Conservation (phyloP, 306 rosid genomes). For the Citrullus mucosospermus region DNA sequence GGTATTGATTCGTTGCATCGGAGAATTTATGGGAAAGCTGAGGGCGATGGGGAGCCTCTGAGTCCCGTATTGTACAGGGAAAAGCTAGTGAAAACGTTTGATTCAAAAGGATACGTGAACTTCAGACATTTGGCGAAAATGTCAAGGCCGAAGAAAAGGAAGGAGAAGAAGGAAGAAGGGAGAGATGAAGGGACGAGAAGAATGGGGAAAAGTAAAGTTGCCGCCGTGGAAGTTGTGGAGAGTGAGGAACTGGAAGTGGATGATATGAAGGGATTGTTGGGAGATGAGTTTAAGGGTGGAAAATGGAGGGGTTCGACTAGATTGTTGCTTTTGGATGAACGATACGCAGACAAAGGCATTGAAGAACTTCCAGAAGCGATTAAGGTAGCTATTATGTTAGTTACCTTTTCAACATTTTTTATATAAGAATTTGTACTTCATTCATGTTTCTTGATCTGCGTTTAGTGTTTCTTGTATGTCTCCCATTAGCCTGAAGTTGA, state of each 20-base stretch:
- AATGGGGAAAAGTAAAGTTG: slow-evolving; percentile 21
- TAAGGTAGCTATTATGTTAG: slow-evolving; percentile 41
- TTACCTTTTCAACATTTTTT: slow-evolving; percentile 10
- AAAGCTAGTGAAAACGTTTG: slow-evolving; percentile 49
- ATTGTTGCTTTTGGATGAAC: slow-evolving; percentile 72
- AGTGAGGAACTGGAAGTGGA: slow-evolving; percentile 31
- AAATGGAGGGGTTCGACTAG: slow-evolving; percentile 83
- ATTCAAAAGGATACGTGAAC: slow-evolving; percentile 55
- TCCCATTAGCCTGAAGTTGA: background rate
- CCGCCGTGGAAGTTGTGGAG: slow-evolving; percentile 59
- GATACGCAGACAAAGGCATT: slow-evolving; percentile 22
- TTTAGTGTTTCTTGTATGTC: background rate
- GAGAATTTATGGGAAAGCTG: slow-evolving; percentile 45
- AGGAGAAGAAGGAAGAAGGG: slow-evolving; percentile 13
- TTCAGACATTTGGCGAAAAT: slow-evolving; percentile 72
- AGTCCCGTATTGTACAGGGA: slow-evolving; percentile 70
- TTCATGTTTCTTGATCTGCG: background rate
- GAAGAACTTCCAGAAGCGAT: slow-evolving; percentile 79
- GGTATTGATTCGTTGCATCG: slow-evolving; percentile 34
- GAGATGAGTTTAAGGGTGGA: slow-evolving; percentile 37
- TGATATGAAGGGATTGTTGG: slow-evolving; percentile 53
- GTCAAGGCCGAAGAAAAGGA: slow-evolving; percentile 63
- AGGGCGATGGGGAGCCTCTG: slow-evolving; percentile 42
- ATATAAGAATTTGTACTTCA: background rate
- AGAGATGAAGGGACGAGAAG: slow-evolving; percentile 19